Evolutionary conservation across 768 basidiomycete species (phyloP).

Genomic region (Lactarius indigo): DNA sequence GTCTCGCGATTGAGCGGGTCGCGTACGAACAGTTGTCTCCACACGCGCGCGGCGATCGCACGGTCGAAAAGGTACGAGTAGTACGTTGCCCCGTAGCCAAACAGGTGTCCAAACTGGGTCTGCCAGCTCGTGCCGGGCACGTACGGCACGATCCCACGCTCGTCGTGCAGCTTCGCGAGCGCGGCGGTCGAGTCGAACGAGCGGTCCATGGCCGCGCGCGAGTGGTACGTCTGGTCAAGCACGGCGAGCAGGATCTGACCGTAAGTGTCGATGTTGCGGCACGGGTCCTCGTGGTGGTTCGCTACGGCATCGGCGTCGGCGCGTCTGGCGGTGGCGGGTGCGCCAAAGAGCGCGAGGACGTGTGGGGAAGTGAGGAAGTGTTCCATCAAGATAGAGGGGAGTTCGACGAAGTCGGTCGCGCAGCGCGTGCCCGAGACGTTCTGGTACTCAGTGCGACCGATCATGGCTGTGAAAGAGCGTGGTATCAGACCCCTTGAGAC

Average conservation of each 20-base stretch:
- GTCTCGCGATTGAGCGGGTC: constrained; percentile 66
- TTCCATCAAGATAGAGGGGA: constrained; percentile 98
- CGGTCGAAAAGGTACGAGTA: constrained; percentile 97
- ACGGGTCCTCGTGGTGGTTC: constrained; percentile 73
- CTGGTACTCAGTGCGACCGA: constrained; percentile 94
- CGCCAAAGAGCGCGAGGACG: constrained; percentile 77
- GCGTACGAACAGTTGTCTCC: constrained; percentile 65
- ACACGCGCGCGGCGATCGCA: constrained; percentile 92
- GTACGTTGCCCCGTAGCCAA: constrained; percentile 96
- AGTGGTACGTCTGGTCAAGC: constrained; percentile 90
- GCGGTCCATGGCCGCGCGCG: constrained; percentile 49
- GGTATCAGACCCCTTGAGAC: not conserved
- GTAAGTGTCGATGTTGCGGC: constrained; percentile 83
- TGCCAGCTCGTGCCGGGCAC: constrained; percentile 89
- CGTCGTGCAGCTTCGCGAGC: constrained; percentile 57
- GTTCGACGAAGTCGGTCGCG: constrained; percentile 96
- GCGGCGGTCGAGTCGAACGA: constrained; percentile 72
- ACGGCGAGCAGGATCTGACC: constrained; percentile 86
- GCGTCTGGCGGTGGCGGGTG: constrained; percentile 40
- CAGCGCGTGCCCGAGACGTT: constrained; percentile 97
- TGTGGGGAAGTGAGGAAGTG: constrained; percentile 85
- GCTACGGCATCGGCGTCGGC: constrained; percentile 42
- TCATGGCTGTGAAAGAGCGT: constrained; percentile 68
- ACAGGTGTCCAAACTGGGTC: constrained; percentile 92
- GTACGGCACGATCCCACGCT: constrained; percentile 77